Conservation (phyloP, 179 eudicot species). For the Monotropa hypopitys region DNA sequence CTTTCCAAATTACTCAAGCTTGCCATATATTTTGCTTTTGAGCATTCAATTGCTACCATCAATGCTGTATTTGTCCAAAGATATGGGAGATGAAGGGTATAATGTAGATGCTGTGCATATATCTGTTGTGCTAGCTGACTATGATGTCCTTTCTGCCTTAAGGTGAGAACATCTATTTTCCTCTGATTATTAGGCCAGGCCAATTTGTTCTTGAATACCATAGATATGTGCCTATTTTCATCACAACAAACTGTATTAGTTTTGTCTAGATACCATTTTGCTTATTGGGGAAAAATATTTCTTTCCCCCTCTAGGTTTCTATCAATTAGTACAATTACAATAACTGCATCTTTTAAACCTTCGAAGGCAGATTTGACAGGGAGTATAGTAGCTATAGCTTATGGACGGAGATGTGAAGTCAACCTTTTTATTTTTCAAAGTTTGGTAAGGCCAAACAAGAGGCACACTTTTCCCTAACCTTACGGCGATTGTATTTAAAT, state of each 20-base stretch:
- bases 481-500: not conserved
- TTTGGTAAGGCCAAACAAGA: conserved; percentile 46
- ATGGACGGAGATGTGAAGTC: conserved; percentile 74
- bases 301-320: too few species aligned
- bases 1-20: conserved; percentile 80
- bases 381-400: conserved; percentile 63
- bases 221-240: not conserved
- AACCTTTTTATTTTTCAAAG: conserved; percentile 64
- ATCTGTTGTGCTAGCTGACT: conserved; percentile 68
- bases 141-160: conserved; percentile 58
- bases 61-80: conserved; percentile 66
- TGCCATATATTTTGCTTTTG: conserved; percentile 76
- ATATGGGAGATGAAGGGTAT: conserved; percentile 65
- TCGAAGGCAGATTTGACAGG: conserved; percentile 74
- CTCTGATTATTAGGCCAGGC: not conserved
- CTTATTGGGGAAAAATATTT: not conserved
- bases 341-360: conserved; percentile 6
- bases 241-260: not conserved
- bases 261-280: not conserved
- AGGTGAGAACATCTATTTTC: conserved; percentile 28
- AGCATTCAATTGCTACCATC: conserved; percentile 90
- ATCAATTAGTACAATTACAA: not conserved
- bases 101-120: conserved; percentile 76
- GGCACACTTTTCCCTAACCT: not conserved
- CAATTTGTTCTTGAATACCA: not conserved